Conservation (phyloP, 805 yeast genomes). For the Kuraishia borneana region DNA sequence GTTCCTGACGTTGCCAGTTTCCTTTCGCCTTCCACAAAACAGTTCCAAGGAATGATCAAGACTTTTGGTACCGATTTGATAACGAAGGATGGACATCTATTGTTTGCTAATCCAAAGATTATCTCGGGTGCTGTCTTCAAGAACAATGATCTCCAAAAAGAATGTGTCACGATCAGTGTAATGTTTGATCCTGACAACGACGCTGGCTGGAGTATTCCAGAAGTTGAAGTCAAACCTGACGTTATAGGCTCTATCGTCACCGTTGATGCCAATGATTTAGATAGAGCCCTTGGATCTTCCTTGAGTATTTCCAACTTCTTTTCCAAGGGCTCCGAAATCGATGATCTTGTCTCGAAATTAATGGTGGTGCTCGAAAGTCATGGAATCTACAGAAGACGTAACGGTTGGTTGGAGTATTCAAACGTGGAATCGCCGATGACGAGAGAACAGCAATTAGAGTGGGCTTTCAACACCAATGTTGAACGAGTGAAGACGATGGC, state of each 20-base stretch:
- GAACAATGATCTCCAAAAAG: neutral
- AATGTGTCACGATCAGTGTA: constrained; percentile 11
- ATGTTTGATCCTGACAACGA: constrained; percentile 10
- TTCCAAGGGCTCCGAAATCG: constrained; percentile 2
- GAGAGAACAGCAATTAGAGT: neutral
- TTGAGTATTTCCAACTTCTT: neutral
- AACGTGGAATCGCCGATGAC: neutral
- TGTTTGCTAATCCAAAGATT: constrained; percentile 10
- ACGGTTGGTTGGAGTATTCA: neutral
- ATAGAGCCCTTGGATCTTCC: constrained; percentile 2
- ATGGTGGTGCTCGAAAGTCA: constrained; percentile 1
- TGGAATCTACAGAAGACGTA: neutral
- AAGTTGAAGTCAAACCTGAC: constrained; percentile 6
- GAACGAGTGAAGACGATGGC: constrained; percentile 14
- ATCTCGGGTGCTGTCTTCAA: constrained; percentile 5
- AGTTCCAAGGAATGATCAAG: neutral
- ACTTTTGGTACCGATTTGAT: constrained; percentile 3
- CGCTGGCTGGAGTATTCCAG: constrained; percentile 3
- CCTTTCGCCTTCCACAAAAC: constrained; percentile 1
- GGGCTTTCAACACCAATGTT: neutral
- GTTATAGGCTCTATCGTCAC: constrained; percentile 3
- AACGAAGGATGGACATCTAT: constrained; percentile 7
- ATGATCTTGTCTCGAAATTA: constrained; percentile 2
- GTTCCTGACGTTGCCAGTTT: constrained; percentile 3
- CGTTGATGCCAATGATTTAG: constrained; percentile 3